Conservation (phyloP, 768 basidiomycete genomes). For the Flagelloscypha sp. region DNA sequence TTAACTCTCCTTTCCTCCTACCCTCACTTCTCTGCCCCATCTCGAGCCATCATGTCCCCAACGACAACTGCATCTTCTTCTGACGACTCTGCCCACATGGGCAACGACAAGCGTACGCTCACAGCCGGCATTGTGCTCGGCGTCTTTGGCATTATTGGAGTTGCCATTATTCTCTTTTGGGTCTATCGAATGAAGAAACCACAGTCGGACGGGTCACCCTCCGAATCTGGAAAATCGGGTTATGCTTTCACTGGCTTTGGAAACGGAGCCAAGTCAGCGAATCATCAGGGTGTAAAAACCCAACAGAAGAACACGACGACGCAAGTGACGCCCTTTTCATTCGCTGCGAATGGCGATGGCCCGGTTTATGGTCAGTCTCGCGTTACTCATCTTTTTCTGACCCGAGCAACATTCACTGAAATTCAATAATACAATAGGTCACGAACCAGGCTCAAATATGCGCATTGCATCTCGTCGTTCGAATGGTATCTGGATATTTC, state of each 20-base stretch:
- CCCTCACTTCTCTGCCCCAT: no score
- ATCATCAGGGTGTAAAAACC: conserved; percentile 21
- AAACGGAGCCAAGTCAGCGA: conserved; percentile 12
- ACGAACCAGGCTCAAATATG: conserved; percentile 48
- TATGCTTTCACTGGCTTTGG: conserved; percentile 4
- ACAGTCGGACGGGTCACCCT: no score
- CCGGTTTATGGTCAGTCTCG: conserved; percentile 32
- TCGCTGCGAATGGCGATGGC: conserved; percentile 16
- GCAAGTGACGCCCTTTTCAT: conserved; percentile 34
- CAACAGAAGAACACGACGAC: conserved; percentile 26
- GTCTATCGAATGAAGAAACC: no score
- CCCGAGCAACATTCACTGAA: not conserved
- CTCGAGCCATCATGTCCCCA: no score
- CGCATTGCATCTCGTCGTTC: conserved; percentile 44
- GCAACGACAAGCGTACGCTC: conserved; percentile 22
- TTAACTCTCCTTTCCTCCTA: no score
- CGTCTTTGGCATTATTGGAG: conserved; percentile 20
- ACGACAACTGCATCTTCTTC: no score
- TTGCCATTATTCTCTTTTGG: conserved; percentile 22
- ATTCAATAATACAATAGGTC: conserved; percentile 25
- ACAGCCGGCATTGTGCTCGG: conserved; percentile 24
- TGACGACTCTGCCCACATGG: no score
- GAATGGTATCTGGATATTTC: conserved; percentile 54
- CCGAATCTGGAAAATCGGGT: conserved; percentile 18
- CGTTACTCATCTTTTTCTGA: not conserved